Conservation (phyloP, 371 early-diverging fungal species). For the Circinella minor region DNA sequence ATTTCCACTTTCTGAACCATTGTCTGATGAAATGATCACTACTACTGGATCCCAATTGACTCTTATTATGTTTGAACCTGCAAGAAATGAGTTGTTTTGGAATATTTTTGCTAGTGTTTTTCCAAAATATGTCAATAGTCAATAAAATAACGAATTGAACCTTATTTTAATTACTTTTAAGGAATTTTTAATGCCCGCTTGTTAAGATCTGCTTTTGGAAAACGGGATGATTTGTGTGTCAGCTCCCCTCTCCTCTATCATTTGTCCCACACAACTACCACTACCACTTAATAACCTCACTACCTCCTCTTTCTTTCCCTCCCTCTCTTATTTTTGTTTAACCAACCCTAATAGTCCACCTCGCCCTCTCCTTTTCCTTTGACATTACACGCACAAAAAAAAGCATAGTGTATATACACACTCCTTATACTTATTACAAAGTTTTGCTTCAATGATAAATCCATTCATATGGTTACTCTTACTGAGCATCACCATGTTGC, state of each 20-base stretch:
- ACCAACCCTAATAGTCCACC: no score
- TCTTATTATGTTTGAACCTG: slow-evolving; percentile 31
- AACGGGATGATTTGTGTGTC: no score
- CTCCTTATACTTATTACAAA: neutral
- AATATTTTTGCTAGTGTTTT: slow-evolving; percentile 48
- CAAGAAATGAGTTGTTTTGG: slow-evolving; percentile 48
- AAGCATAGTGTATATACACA: neutral
- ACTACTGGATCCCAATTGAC: neutral
- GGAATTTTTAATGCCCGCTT: no score
- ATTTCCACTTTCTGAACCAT: neutral
- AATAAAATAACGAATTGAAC: neutral
- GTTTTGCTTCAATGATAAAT: slow-evolving; percentile 45
- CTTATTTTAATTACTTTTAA: neutral
- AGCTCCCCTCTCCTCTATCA: no score
- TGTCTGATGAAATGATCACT: no score
- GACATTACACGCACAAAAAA: no score
- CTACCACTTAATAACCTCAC: no score
- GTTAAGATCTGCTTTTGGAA: no score
- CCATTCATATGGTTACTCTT: slow-evolving; percentile 74
- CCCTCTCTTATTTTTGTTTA: neutral
- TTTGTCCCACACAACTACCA: no score
- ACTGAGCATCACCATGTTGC: slow-evolving; percentile 79
- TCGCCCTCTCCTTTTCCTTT: no score
- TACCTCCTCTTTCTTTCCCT: neutral
- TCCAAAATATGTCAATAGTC: slow-evolving; percentile 28